Percentiles rank a stretch among this genome's conserved stretches.
These are phyloP conservation scores for Aspergillus pseudoviridinutans DNA, from an alignment of 2,329 filamentous ascomycete species.

Conservation along the genomic window DNA sequence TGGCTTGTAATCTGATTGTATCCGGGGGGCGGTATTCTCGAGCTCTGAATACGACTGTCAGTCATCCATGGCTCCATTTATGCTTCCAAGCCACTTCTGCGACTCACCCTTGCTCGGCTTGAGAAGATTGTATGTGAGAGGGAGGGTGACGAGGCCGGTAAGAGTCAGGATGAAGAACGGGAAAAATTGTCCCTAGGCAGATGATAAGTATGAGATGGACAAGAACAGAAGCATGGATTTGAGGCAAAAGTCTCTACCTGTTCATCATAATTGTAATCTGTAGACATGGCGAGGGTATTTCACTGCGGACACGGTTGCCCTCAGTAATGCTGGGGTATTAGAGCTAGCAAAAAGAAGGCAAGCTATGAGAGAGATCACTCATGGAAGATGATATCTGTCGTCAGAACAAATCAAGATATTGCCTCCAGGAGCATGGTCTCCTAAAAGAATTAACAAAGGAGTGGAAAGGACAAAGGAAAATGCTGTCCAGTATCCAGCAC, in stretches of 20 bases:
- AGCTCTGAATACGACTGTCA: constrained; percentile 49
- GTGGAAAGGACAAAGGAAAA: constrained; percentile 3
- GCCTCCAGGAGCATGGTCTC: constrained; percentile 10
- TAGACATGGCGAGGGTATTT: constrained; percentile 58
- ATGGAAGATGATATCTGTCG: not conserved
- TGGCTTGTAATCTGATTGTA: constrained; percentile 75
- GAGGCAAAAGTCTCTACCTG: constrained; percentile 51
- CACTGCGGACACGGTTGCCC: constrained; percentile 32
- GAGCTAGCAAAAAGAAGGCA: constrained; percentile 1
- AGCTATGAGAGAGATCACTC: not conserved
- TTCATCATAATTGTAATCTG: constrained; percentile 98
- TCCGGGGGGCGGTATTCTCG: constrained; percentile 75
- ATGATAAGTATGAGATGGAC: constrained; percentile 2
- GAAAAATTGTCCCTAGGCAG: constrained; percentile 82
- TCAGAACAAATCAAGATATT: constrained; percentile 4
- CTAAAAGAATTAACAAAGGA: constrained; percentile 5
- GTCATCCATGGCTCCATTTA: not conserved
- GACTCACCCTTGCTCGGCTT: constrained; percentile 65
- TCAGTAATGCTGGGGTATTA: constrained; percentile 16
- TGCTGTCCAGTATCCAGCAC: constrained; percentile 11
- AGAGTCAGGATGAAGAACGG: constrained; percentile 97
- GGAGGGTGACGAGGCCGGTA: constrained; percentile 79
- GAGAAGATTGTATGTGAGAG: constrained; percentile 83
- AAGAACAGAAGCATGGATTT: not conserved
- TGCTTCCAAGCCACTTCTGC: constrained; percentile 16